Base-by-base conservation (phyloP, 441 rosid genomes). In the Jatropha multifida region DNA sequence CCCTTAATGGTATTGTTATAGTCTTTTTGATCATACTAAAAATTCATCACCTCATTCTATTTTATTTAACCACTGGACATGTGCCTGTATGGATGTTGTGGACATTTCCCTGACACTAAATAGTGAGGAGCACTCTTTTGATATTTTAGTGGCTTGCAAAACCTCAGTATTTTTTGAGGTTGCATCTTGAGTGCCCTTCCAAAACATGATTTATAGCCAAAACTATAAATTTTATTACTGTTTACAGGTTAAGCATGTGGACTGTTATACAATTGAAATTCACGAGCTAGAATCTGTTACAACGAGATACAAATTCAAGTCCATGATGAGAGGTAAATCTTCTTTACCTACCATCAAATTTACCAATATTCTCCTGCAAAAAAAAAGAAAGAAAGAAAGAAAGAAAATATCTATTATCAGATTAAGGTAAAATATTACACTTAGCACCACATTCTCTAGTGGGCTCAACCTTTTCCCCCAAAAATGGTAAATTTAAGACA, bases 311-410 rank as follows among this genome's bases (percentile, higher is more conserved):
- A 90, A 83, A 79, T 92, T 96, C 90, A 83, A 85, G 79, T 96
- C 99, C 63, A 96, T 96, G 98, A 92, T 96, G 99, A 89, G 97
- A 79, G 99, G 98, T 94, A 81, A 41, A 46, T 61, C 78, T 49
- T 72, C 76, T 76, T 54, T 77, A 70, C 72, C 63, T 74, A 26
- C 26, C 11, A 40, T 58, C n/a, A 68, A 20, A 52, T 48, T 41
- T 58, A 5, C 26, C 15, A 15, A 70, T 73, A 51, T 46, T n/a
- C 7, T 65, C 41, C 44, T 55, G 27, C 9, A 37, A 27, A 15
- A 48, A 54, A 23, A 54, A 27, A 27, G 2, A 27, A 32, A 32
- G 23, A 23, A 23, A 23, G 23, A 23, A 32, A 32, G 32, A 32
- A 32, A 32, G 2, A 2, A 32, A 32, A 32, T 32, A 32, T 56